Evolutionary conservation across 179 eudicot species (phyloP), one percentile per base, ranked within the genome.

Genomic region (Beta macrorhiza): DNA sequence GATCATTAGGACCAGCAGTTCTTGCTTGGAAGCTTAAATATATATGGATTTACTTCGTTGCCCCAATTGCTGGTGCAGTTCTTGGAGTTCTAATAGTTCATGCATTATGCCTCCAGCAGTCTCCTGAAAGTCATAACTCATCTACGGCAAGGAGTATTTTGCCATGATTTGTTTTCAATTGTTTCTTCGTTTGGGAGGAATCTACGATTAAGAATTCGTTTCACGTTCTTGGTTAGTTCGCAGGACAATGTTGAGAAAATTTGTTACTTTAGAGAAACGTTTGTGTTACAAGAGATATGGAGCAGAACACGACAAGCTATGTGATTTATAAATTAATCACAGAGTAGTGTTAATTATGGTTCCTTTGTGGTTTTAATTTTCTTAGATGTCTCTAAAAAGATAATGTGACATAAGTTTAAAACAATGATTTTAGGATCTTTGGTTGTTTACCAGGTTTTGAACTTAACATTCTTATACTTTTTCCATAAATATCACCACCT

Each of bases 1-100:
- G 99, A 76, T 91, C 98, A 69, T 74, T 95, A 47, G 99, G 97
- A 57, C 99, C 99, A 15, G 99, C 99, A 19, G 84, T 93, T 0
- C 87, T 93, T n/a, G 83, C 93, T 19, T 74, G 91, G 90, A 90
- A 88, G 69, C 94, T 92, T 44, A 82, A 89, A 29, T 80, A 82
- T 71, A n/a, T 92, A 1, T 95, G 99, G 99, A 91, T 95, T 47
- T 93, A 93, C 83, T 44, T 95, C 4, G 14, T 87, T 7, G 98
- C 95, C 37, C 98, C 99, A 0, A 83, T 87, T 15, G 44, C 79
- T 7, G 99, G 98, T 71, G 92, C 98, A 5, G 52, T 91, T 68
- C 79, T 77, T 8, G 99, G 98, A 32, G 95, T 91, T 44, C 65
- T 84, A 10, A 74, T 86, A 77, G 89, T 87, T 82, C 92, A 87